These are phyloP conservation scores for Ascochyta viciae-villosae DNA, from an alignment of 2,329 filamentous ascomycete species.

Conservation along the genomic window DNA sequence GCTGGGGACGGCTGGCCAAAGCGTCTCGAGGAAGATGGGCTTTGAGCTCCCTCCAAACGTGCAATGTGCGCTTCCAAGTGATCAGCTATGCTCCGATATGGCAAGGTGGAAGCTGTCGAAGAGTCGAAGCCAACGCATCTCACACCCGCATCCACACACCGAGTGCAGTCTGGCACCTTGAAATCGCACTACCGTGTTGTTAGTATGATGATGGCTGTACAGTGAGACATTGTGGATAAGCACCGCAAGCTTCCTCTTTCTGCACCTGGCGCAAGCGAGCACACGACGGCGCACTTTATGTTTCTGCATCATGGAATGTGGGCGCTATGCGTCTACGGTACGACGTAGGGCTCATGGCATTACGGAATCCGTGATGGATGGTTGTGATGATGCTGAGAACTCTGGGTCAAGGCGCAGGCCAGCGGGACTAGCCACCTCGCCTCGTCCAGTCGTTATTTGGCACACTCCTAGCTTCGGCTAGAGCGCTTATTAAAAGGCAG, in stretches of 20 bases:
- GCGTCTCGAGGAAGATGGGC: conserved; percentile 24
- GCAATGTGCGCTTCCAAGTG: conserved; percentile 44
- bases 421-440: neutral
- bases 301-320: conserved; percentile 36
- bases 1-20: conserved; percentile 32
- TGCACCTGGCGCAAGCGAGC: conserved; percentile 46
- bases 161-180: conserved; percentile 45
- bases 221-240: conserved; percentile 16
- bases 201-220: conserved; percentile 19
- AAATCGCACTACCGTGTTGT: conserved; percentile 42
- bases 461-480: conserved; percentile 8
- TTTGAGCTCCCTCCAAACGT: conserved; percentile 30
- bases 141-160: conserved; percentile 41
- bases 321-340: conserved; percentile 22
- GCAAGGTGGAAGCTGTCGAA: conserved; percentile 42
- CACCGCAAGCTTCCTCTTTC: conserved; percentile 47
- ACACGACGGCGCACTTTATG: conserved; percentile 46
- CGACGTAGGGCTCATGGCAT: conserved; percentile 32
- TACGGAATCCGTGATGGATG: conserved; percentile 9
- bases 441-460: neutral
- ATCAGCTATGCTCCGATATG: conserved; percentile 42
- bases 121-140: conserved; percentile 47
- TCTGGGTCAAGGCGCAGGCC: conserved; percentile 12
- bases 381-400: conserved; percentile 20
- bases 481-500: conserved; percentile 9